These are phyloP conservation scores for Cyathus striatus DNA, from an alignment of 768 basidiomycete species.

Conservation along the genomic window DNA sequence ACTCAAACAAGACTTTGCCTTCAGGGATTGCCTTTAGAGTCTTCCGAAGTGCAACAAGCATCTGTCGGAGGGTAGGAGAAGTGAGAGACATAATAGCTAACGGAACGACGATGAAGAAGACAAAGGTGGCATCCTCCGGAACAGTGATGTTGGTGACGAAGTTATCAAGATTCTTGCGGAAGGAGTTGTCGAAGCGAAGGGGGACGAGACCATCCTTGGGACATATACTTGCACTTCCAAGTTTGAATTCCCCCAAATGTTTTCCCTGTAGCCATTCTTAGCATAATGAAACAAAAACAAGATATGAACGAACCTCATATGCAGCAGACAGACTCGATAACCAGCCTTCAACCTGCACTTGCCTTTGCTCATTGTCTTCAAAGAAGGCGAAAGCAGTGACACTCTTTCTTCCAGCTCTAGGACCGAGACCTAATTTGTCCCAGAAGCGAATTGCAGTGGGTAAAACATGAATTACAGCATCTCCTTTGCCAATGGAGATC, in stretches of 20 bases:
- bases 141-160: slow-evolving; percentile 43
- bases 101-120: slow-evolving; percentile 70
- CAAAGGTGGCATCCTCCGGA: slow-evolving; percentile 33
- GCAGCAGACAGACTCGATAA: slow-evolving; percentile 41
- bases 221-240: slow-evolving; percentile 44
- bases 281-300: too few species aligned
- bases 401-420: slow-evolving; percentile 68
- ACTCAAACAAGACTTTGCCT: slow-evolving; percentile 60
- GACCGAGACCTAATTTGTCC: slow-evolving; percentile 77
- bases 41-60: slow-evolving; percentile 61
- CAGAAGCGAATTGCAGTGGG: slow-evolving; percentile 77
- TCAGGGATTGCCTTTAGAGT: slow-evolving; percentile 39
- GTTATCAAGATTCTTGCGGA: slow-evolving; percentile 61
- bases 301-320: slow-evolving; percentile 60
- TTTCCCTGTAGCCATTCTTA: slow-evolving; percentile 55
- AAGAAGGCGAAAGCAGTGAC: slow-evolving; percentile 64
- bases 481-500: slow-evolving; percentile 63
- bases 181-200: slow-evolving; percentile 57
- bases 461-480: slow-evolving; percentile 61
- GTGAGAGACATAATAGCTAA: slow-evolving; percentile 53
- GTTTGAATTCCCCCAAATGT: slow-evolving; percentile 52
- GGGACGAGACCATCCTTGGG: slow-evolving; percentile 54
- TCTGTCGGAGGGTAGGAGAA: slow-evolving; percentile 64
- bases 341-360: slow-evolving; percentile 53
- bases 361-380: slow-evolving; percentile 49